Base-by-base conservation (phyloP, 2,329 filamentous ascomycete species). In the Epicoccum nigrum region DNA sequence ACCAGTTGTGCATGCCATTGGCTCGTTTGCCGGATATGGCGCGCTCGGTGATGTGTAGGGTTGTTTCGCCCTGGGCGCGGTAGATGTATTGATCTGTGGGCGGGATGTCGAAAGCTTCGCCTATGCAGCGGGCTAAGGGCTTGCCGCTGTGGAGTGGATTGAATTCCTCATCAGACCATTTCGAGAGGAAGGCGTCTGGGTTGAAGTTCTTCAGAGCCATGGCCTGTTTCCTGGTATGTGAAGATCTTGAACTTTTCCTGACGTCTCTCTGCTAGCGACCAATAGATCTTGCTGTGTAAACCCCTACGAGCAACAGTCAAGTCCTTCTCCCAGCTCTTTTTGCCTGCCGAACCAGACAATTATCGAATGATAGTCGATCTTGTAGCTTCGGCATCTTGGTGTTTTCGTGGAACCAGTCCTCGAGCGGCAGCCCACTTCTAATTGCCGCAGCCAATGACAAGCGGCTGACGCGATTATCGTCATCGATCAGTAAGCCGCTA, bases 1-100 rank as follows among this genome's bases (percentile, higher is more conserved):
- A 83, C 80, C 81, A 83, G 16, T 69, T 76, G 52, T 81, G 80
- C 32, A 83, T 59, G 1, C 77, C 76, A 46, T 77, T 69, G n/a
- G 70, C 64, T 9, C 72, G 70, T 8, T 80, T 80, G 31, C 73
- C 74, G 9, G 75, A 69, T 39, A 83, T 72, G 16, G 80, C 79
- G 43, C 69, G 70, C 62, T 83, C 79, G 1, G 77, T 79, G 51
- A 79, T 75, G 3, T 73, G 64, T 1, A 83, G 71, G 1, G 78
- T 81, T 13, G 82, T 81, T 50, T 76, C 75, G 5, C 79, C 78
- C 11, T 75, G 74, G 0, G 81, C 81, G 51, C 76, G 75, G 58
- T 83, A 83, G 17, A 75, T 72, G 56, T 82, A 83, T 44, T 68
- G 69, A 59, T 82, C 80, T 25, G 69, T 64, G 1, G 61, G 51